phyloP scores from a whole-genome alignment of 2,329 filamentous ascomycete species.

The Alternaria novae-zelandiae region DNA sequence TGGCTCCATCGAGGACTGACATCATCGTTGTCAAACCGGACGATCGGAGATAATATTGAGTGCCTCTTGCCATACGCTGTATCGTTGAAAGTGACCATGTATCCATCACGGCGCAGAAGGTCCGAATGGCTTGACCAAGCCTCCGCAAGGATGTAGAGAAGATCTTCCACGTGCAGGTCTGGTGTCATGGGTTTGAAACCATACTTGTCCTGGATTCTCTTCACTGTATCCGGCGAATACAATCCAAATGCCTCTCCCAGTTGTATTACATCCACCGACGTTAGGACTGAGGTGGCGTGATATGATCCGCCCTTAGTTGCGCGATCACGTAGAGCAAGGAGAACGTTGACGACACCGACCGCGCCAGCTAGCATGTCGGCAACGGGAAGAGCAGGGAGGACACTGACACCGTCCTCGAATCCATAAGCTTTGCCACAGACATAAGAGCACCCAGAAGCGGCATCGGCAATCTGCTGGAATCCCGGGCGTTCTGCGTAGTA shows the following conservation, averaged over 20 bases:
- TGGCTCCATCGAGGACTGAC: neutral
- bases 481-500: constrained; percentile 55
- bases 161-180: neutral
- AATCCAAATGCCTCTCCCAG: neutral
- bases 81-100: neutral
- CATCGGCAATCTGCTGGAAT: constrained; percentile 59
- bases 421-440: constrained; percentile 42
- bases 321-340: constrained; percentile 33
- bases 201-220: neutral
- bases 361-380: constrained; percentile 39
- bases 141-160: neutral
- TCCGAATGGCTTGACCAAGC: neutral
- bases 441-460: constrained; percentile 28
- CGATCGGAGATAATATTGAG: neutral
- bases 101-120: neutral
- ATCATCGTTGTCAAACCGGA: neutral
- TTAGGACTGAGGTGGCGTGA: neutral
- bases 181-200: neutral
- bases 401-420: constrained; percentile 22
- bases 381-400: constrained; percentile 37
- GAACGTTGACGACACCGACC: constrained; percentile 30
- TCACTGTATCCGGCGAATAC: neutral
- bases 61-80: neutral
- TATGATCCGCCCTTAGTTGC: constrained; percentile 23
- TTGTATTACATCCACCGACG: neutral